phyloP scores from a whole-genome alignment of 768 basidiomycete species.

The Mycena pura region DNA sequence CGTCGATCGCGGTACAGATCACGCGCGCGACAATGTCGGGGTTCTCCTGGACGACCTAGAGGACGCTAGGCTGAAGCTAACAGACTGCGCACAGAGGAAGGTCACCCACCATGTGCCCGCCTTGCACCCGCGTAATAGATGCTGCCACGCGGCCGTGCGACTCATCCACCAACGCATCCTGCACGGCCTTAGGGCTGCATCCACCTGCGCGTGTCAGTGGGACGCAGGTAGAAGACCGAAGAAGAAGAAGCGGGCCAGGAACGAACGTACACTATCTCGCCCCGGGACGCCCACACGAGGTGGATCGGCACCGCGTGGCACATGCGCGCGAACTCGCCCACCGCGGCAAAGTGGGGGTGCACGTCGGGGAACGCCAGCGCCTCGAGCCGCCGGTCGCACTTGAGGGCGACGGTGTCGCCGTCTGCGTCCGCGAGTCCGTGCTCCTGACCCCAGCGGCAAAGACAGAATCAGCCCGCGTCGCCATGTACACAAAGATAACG shows the following conservation, averaged over 20 bases:
- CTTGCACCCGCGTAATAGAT: constrained; percentile 50
- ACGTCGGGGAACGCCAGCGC: constrained; percentile 52
- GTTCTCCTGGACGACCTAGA: constrained; percentile 52
- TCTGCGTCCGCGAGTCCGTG: constrained; percentile 23
- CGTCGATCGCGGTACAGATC: constrained; percentile 43
- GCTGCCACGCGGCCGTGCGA: constrained; percentile 47
- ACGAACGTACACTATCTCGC: constrained; percentile 51
- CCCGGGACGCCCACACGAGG: constrained; percentile 53
- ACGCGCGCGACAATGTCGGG: constrained; percentile 46
- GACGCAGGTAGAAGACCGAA: neutral
- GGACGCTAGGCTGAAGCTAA: neutral
- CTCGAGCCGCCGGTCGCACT: constrained; percentile 54
- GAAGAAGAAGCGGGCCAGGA: neutral
- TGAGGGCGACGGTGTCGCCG: constrained; percentile 40
- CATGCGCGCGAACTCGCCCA: constrained; percentile 40
- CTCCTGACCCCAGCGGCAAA: constrained; percentile 11
- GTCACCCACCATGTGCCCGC: constrained; percentile 53
- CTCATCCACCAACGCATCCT: constrained; percentile 48
- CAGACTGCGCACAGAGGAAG: neutral
- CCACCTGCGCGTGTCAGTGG: neutral
- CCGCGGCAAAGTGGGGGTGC: constrained; percentile 51
- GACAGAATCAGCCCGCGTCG: neutral
- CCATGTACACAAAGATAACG: constrained; percentile 4
- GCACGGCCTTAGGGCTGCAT: constrained; percentile 50
- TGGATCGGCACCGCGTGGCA: constrained; percentile 48